These are phyloP conservation scores for Aspergillus glaucus DNA, from an alignment of 2,329 filamentous ascomycete species.

Conservation along the genomic window DNA sequence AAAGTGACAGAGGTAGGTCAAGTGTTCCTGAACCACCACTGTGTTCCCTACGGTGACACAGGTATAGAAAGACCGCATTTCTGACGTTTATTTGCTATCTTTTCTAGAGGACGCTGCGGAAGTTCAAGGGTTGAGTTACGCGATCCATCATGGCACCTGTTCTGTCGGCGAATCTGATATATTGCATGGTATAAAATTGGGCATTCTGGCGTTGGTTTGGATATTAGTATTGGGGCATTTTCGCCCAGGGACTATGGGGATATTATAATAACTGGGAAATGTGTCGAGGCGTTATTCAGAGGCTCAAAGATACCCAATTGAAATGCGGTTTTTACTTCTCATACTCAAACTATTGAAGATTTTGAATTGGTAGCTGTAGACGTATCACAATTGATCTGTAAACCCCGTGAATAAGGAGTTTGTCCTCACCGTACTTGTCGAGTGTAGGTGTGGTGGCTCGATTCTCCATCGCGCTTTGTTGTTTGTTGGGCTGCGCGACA, in stretches of 20 bases:
- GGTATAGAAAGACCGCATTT: not conserved
- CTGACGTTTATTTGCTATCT: slow-evolving; percentile 5
- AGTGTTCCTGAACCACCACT: not conserved
- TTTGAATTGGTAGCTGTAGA: no score
- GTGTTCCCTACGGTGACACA: not conserved
- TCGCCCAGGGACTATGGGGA: no score
- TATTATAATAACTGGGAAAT: no score
- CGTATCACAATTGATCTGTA: no score
- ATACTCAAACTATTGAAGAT: no score
- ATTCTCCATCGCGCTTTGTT: not conserved
- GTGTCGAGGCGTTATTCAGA: no score
- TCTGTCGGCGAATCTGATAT: not conserved
- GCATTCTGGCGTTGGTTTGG: no score
- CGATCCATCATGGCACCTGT: not conserved
- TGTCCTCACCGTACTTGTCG: not conserved
- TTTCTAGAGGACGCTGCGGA: slow-evolving; percentile 56
- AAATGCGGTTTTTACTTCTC: no score
- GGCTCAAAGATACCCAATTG: no score
- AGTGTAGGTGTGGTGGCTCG: not conserved
- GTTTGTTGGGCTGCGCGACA: slow-evolving; percentile 15
- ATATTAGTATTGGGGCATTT: no score
- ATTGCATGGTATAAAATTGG: not conserved
- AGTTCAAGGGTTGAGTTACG: slow-evolving; percentile 57
- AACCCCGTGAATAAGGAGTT: no score
- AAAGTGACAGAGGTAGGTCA: slow-evolving; percentile 66